phyloP scores from a whole-genome alignment of 1,284 basidiomycete genomes.

The Ustilago bromivora region DNA sequence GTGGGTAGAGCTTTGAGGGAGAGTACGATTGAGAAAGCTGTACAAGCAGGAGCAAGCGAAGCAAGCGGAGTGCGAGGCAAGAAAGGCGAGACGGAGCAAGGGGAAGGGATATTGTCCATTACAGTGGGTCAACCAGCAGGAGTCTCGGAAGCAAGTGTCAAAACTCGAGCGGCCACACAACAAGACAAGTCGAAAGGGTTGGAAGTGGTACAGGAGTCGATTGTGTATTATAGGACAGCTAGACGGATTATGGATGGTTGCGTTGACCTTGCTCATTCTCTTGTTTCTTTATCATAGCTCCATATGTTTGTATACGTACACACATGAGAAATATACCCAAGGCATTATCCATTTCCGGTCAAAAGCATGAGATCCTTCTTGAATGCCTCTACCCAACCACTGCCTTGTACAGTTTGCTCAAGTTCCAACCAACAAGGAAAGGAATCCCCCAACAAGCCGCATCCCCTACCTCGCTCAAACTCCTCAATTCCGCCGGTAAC shows the following conservation, averaged over 20 bases:
- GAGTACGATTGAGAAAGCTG: constrained; percentile 46
- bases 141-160: constrained; percentile 53
- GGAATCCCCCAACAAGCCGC: constrained; percentile 48
- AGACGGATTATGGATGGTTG: constrained; percentile 59
- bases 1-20: constrained; percentile 36
- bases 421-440: constrained; percentile 19
- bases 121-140: constrained; percentile 67
- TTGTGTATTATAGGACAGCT: constrained; percentile 61
- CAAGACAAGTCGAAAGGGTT: constrained; percentile 6
- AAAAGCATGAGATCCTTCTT: neutral
- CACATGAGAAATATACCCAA: neutral
- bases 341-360: neutral
- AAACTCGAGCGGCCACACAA: constrained; percentile 7
- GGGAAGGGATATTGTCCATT: constrained; percentile 33
- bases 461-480: constrained; percentile 51
- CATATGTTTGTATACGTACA: neutral
- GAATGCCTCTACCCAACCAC: constrained; percentile 19
- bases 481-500: constrained; percentile 47
- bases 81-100: neutral
- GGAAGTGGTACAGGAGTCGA: constrained; percentile 28
- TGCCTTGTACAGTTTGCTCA: constrained; percentile 21
- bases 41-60: constrained; percentile 2
- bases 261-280: constrained; percentile 34
- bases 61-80: neutral
- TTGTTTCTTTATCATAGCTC: neutral